Conservation (phyloP, 139 green algal species). For the Pseudopediastrum boryanum region DNA sequence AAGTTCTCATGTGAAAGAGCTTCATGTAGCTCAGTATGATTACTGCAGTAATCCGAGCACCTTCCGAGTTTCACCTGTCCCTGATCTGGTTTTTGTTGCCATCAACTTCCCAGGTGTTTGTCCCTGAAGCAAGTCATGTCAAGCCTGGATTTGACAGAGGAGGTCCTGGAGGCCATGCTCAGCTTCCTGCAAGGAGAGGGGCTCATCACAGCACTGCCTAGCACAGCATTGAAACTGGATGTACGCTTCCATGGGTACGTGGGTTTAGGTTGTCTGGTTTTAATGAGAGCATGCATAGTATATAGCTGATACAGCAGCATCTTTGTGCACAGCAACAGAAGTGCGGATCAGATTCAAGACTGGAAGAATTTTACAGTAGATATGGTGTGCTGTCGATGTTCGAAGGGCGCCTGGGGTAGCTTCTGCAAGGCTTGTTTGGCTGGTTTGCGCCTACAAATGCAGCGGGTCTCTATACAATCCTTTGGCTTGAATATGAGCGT, state of each 20-base stretch:
- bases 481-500: no score
- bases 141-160: constrained; percentile 68
- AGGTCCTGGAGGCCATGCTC: constrained; percentile 79
- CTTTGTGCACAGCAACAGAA: no score
- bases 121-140: constrained; percentile 20
- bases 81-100: constrained; percentile 13
- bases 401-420: background rate
- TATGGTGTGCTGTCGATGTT: background rate
- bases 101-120: constrained; percentile 49
- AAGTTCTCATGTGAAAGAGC: no score
- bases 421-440: no score
- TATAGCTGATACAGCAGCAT: no score
- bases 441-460: no score
- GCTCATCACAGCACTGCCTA: constrained; percentile 49
- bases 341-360: no score
- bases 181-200: constrained; percentile 71
- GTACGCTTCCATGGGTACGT: constrained; percentile 55
- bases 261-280: no score
- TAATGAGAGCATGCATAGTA: no score
- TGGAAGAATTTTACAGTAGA: background rate
- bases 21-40: no score
- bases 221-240: constrained; percentile 33
- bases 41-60: no score
- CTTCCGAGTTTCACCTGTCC: constrained; percentile 41
- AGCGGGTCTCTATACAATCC: no score